Evolutionary conservation across 2,329 filamentous ascomycete genomes (phyloP).

Genomic region (Zopfia rhizophila): DNA sequence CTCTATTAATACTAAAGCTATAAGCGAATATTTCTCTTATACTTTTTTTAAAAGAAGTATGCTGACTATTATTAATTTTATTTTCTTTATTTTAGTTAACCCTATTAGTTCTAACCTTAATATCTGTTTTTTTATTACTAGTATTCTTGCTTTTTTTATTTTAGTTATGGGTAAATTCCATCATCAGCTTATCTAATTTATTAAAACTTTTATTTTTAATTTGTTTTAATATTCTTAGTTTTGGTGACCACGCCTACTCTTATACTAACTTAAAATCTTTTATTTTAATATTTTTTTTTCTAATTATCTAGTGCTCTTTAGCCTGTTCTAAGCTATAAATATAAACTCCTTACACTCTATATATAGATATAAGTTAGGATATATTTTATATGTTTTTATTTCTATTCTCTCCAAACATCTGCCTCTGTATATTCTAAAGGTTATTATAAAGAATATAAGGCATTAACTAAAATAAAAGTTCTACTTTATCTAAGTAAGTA

Average conservation of each 20-base stretch:
- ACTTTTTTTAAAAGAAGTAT: no score
- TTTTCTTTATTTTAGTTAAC: no score
- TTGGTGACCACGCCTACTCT: not conserved
- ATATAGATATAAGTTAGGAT: not conserved
- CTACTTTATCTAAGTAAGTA: not conserved
- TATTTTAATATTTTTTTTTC: not conserved
- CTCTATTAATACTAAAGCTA: no score
- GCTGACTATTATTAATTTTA: no score
- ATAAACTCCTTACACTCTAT: not conserved
- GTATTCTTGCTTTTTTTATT: no score
- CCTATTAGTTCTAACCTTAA: no score
- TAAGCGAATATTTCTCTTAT: no score
- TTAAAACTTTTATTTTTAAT: not conserved
- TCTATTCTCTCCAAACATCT: not conserved
- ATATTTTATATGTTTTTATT: not conserved
- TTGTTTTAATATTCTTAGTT: not conserved
- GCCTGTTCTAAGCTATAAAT: not conserved
- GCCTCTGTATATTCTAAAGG: not conserved
- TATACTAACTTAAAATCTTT: not conserved
- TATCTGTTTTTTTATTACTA: no score
- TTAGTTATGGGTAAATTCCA: not conserved
- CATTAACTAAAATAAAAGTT: not conserved
- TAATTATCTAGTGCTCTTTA: not conserved
- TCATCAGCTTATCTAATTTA: not conserved
- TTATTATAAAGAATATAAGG: not conserved